Base-by-base conservation (phyloP, 2,329 filamentous ascomycete species). In the Aspergillus piperis region DNA sequence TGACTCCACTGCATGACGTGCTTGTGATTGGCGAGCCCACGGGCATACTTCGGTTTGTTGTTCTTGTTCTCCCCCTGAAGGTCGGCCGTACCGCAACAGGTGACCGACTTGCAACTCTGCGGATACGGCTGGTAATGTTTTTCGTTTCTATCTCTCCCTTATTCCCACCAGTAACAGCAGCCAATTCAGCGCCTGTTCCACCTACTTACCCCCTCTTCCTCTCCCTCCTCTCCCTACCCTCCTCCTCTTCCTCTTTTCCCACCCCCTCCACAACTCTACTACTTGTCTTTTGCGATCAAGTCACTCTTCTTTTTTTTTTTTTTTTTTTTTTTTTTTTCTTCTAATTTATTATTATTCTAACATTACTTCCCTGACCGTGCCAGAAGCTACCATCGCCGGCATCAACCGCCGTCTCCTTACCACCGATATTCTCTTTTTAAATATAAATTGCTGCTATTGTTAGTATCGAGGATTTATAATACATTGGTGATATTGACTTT, bases 321-420 rank as follows among this genome's bases (percentile, higher is more conserved):
- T n/a, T n/a, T n/a, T n/a, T n/a, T n/a, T n/a, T n/a, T n/a, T n/a
- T n/a, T n/a, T n/a, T n/a, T n/a, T n/a, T n/a, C n/a, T n/a, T n/a
- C n/a, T 15, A 13, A 36, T 36, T 36, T 36, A 13, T 15, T 1
- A 13, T 36, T 6, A 13, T 36, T 36, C 3, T 15, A 13, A 5
- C 5, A 15, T 36, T 15, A 36, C 6, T 36, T 36, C 11, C 10
- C 23, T 49, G 47, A 25, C 47, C 23, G 27, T 48, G n/a, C 32
- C 42, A 48, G 58, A 42, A 52, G 47, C 58, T 58, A 36, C 32
- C 32, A 63, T 63, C 57, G 58, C 68, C 68, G 69, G 69, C 66
- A 66, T 65, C 69, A 69, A 63, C 68, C 68, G 68, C 68, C 60
- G 38, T 39, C 39, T 25, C 42, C 38, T 51, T 51, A 32, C 23